Percentiles rank a stretch among this genome's conserved stretches.
These are phyloP conservation scores for Termitomyces sp. DNA, from an alignment of 768 basidiomycete species.

Conservation along the genomic window DNA sequence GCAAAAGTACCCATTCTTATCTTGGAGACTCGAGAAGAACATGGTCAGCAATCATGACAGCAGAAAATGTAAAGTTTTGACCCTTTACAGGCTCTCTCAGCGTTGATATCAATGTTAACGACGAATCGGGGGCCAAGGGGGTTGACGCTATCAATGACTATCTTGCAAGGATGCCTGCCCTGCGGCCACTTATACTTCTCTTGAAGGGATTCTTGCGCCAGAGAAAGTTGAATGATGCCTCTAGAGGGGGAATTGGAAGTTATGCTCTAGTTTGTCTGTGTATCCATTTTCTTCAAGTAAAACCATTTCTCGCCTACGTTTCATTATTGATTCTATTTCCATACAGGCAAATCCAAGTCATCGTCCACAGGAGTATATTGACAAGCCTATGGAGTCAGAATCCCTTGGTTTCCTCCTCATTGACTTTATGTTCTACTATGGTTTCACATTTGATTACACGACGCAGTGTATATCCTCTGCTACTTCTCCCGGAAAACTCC, in stretches of 20 bases:
- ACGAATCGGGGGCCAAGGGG: slow-evolving; percentile 49
- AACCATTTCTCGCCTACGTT: slow-evolving; percentile 9
- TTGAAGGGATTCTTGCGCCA: slow-evolving; percentile 60
- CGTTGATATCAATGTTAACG: slow-evolving; percentile 66
- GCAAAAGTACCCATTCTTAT: slow-evolving; percentile 59
- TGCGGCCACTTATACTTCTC: slow-evolving; percentile 54
- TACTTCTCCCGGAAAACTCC: slow-evolving; percentile 25
- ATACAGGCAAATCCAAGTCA: slow-evolving; percentile 55
- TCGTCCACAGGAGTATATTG: slow-evolving; percentile 38
- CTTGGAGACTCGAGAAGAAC: slow-evolving; percentile 40
- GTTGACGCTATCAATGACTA: slow-evolving; percentile 48
- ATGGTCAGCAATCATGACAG: slow-evolving; percentile 24
- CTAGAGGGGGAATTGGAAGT: slow-evolving; percentile 58
- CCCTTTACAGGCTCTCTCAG: slow-evolving; percentile 41
- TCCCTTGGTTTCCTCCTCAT: slow-evolving; percentile 54
- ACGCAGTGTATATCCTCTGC: slow-evolving; percentile 32
- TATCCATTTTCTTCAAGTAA: slow-evolving; percentile 65
- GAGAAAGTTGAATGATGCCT: slow-evolving; percentile 57
- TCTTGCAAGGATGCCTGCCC: slow-evolving; percentile 50
- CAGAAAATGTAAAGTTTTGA: not conserved
- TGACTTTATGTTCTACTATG: slow-evolving; percentile 68
- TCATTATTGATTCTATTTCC: not conserved
- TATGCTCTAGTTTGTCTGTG: slow-evolving; percentile 62
- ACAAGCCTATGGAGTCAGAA: slow-evolving; percentile 41
- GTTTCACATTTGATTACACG: slow-evolving; percentile 35